Conservation (phyloP, 176 grass and related monocot species). For the Triticum turgidum region DNA sequence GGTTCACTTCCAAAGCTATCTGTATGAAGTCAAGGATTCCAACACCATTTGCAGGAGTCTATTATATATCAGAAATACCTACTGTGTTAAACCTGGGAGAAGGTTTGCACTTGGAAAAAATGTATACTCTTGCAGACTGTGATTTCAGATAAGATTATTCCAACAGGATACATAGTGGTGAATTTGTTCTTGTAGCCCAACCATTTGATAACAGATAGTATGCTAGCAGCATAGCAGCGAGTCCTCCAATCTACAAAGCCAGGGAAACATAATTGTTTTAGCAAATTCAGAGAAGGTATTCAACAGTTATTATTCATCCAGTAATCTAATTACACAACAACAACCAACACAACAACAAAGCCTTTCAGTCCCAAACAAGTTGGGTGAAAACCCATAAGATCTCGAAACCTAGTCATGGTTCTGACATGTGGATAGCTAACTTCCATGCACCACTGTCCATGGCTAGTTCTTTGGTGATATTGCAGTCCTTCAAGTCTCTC, state of each 20-base stretch:
- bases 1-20: conserved; percentile 81
- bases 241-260: conserved; percentile 75
- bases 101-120: neutral
- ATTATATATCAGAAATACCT: conserved; percentile 1
- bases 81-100: neutral
- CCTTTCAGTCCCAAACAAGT: too few species aligned
- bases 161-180: conserved; percentile 82
- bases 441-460: too few species aligned
- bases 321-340: neutral
- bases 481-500: too few species aligned
- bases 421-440: too few species aligned
- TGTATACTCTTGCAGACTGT: neutral
- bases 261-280: conserved; percentile 13
- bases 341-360: too few species aligned
- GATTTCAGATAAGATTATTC: conserved; percentile 28
- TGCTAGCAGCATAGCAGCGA: conserved; percentile 83
- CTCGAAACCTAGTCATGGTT: too few species aligned
- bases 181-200: conserved; percentile 85
- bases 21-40: conserved; percentile 64
- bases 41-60: neutral
- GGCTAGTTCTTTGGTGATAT: too few species aligned
- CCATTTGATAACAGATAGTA: conserved; percentile 94
- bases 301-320: neutral
- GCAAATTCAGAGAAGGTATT: neutral
- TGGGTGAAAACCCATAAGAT: too few species aligned